Base-by-base conservation (phyloP, 192 early-diverging fungal genomes). In the Coemansia sp. region DNA sequence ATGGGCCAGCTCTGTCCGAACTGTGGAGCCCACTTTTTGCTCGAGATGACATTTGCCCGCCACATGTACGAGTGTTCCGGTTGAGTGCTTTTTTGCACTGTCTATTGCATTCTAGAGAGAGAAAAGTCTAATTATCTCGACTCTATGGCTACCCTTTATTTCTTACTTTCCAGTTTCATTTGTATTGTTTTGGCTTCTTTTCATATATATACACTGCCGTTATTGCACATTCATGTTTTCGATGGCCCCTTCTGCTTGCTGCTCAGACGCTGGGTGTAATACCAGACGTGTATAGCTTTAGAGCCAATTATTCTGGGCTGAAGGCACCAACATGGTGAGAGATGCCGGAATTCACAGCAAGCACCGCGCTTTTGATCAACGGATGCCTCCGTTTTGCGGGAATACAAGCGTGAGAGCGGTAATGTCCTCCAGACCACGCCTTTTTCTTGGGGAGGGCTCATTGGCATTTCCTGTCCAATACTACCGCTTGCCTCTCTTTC, bases 11-110 rank as follows among this genome's bases (percentile, higher is more conserved):
- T 61, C 55, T 81, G 78, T 35, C 78, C 73, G n/a, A 74, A 75
- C 69, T 81, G 78, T 41, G 73, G 69, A 14, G 78, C 78, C 1
- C 78, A 81, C 40, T 81, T 81, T 59, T 55, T 81, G 50, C 65
- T 81, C 20, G 78, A 81, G 19, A 71, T 81, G 73, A 81, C 78
- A 14, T 81, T 75, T 67, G 72, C 73, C n/a, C 78, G 73, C 34
- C 78, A 81, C 25, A 60, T 81, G 66, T 71, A 75, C 59, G 78
- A 81, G 69, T 81, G 78, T 54, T 67, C 54, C 4, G 58, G 66
- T 14, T 61, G 60, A 53, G 42, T 22, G 34, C 41, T 29, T 40
- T 25, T 15, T 25, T 17, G 4, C 29, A 34, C 19, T 36, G 7
- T 20, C 20, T 3, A 19, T 29, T 61, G 38, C 42, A 32, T 29